phyloP scores from a whole-genome alignment of 331 rosid genomes.

The Rhamnella rubrinervis region DNA sequence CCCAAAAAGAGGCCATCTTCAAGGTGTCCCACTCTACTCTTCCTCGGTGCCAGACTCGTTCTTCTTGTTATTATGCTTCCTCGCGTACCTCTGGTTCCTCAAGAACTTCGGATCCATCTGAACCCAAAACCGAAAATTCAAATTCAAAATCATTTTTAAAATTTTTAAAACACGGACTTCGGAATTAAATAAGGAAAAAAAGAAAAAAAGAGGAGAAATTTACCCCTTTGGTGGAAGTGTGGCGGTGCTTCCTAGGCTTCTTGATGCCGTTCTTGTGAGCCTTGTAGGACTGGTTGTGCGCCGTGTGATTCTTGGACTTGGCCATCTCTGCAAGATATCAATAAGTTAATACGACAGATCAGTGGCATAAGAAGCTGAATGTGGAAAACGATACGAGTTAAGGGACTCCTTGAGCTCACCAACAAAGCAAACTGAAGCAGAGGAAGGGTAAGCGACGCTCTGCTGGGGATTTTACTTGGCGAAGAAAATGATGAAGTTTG shows the following conservation, averaged over 20 bases:
- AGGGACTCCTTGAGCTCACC: no score
- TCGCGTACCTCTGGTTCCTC: constrained; percentile 99
- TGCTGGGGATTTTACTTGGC: constrained; percentile 15
- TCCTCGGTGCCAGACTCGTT: constrained; percentile 50
- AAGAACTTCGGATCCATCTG: constrained; percentile 98
- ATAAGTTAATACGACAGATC: not conserved
- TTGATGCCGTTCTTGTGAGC: constrained; percentile 98
- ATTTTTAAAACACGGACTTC: not conserved
- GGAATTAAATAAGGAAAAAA: not conserved
- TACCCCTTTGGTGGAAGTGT: constrained; percentile 98
- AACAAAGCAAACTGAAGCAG: constrained; percentile 19
- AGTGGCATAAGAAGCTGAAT: not conserved
- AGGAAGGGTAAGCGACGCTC: not conserved
- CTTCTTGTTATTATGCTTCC: constrained; percentile 92
- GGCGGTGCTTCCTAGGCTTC: constrained; percentile 93
- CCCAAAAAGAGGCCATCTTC: constrained; percentile 15
- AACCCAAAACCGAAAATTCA: not conserved
- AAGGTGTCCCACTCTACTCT: constrained; percentile 45
- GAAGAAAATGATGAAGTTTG: not conserved
- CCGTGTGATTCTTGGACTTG: constrained; percentile 97
- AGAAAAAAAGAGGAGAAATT: not conserved
- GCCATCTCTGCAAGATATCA: constrained; percentile 62
- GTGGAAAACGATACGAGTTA: no score
- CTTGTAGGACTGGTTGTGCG: constrained; percentile 96
- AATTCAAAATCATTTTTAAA: not conserved